Conservation (phyloP, 169 alveolate species). For the Cyclospora cayetanensis region DNA sequence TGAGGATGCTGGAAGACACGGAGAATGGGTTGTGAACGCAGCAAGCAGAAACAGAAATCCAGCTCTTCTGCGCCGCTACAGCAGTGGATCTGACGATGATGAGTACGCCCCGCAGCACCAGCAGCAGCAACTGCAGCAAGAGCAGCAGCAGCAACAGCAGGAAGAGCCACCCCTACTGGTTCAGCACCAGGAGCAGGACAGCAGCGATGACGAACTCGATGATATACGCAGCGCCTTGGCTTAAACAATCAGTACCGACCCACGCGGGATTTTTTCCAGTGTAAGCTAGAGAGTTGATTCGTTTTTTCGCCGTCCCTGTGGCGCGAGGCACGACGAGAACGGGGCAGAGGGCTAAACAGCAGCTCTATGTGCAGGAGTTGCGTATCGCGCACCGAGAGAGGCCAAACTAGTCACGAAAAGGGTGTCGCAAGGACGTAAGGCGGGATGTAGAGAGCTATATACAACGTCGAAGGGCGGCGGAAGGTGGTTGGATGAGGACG, state of each 20-base stretch:
- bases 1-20: neutral
- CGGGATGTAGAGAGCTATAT: no score
- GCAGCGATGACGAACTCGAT: neutral
- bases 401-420: no score
- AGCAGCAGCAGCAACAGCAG: neutral
- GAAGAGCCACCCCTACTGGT: neutral
- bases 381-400: no score
- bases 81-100: neutral
- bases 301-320: no score
- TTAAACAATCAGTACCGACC: neutral
- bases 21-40: neutral
- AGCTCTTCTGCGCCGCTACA: neutral
- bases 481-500: no score
- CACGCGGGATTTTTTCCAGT: no score
- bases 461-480: no score
- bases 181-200: neutral
- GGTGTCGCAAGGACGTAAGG: no score
- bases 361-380: no score
- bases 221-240: neutral
- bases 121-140: neutral
- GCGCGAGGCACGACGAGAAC: no score
- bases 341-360: no score
- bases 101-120: neutral
- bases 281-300: no score
- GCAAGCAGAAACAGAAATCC: neutral